These are phyloP conservation scores for Neurospora sp. DNA, from an alignment of 495 filamentous ascomycete genomes.

Conservation along the genomic window DNA sequence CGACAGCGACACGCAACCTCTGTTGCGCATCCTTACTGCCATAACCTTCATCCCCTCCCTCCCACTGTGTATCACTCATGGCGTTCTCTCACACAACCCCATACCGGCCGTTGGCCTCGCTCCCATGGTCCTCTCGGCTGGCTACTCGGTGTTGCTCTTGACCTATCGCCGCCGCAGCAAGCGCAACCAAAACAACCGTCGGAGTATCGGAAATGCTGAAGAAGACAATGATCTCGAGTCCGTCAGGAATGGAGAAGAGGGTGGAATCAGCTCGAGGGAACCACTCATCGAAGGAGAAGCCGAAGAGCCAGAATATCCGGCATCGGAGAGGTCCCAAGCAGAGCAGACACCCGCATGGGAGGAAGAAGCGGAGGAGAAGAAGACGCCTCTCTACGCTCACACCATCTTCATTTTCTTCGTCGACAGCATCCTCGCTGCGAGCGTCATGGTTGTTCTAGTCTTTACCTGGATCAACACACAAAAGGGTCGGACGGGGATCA, in stretches of 20 bases:
- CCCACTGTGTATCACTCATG: conserved; percentile 33
- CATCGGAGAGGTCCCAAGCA: conserved; percentile 3
- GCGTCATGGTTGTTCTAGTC: conserved; percentile 27
- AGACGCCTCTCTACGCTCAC: conserved; percentile 13
- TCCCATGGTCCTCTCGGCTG: conserved; percentile 29
- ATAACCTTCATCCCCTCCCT: conserved; percentile 45
- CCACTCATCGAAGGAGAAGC: neutral
- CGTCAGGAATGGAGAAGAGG: neutral
- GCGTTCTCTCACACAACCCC: conserved; percentile 22
- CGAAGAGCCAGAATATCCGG: neutral
- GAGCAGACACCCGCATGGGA: neutral
- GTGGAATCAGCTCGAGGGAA: conserved; percentile 1
- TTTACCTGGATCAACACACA: conserved; percentile 24
- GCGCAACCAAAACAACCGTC: neutral
- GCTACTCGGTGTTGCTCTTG: conserved; percentile 17
- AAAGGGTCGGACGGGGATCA: conserved; percentile 5
- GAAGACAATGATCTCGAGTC: conserved; percentile 5
- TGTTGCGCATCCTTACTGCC: conserved; percentile 29
- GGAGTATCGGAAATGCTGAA: neutral
- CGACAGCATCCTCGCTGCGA: conserved; percentile 24
- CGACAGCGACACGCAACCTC: neutral
- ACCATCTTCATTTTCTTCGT: conserved; percentile 29
- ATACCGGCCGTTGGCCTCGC: conserved; percentile 31
- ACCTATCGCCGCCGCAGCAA: conserved; percentile 3
- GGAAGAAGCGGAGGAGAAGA: conserved; percentile 1